Percentiles rank a stretch among this genome's conserved stretches.
Conservation (phyloP, 306 rosid genomes). For the Vicia sativa region DNA sequence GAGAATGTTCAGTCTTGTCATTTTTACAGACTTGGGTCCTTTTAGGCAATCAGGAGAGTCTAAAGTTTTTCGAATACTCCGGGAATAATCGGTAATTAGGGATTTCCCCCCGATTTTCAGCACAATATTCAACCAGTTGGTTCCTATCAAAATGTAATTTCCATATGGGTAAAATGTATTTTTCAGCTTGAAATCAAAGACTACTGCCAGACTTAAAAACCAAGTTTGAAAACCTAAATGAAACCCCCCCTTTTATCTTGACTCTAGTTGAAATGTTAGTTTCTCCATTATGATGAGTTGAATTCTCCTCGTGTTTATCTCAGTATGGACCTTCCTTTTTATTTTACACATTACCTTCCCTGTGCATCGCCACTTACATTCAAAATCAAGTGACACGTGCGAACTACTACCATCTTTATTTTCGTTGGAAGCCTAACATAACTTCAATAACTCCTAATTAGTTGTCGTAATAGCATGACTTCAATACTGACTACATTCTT, state of each 20-base stretch:
- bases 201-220: neutral
- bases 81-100: neutral
- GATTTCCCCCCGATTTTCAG: neutral
- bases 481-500: neutral
- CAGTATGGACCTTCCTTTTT: neutral
- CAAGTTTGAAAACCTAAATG: neutral
- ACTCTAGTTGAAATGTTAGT: neutral
- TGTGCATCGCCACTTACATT: neutral
- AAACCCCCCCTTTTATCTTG: slow-evolving; percentile 1
- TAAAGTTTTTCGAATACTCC: neutral
- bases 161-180: no score
- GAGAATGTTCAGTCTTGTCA: neutral
- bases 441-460: neutral
- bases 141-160: no score
- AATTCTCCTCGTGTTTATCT: neutral
- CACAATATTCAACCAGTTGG: neutral
- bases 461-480: neutral
- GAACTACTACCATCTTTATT: neutral
- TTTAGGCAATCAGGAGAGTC: neutral
- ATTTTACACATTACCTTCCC: neutral
- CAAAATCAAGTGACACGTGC: neutral
- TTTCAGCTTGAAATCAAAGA: neutral
- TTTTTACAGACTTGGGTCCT: neutral
- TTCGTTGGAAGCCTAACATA: neutral
- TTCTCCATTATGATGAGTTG: neutral